These are phyloP conservation scores for Chiua virens DNA, from an alignment of 768 basidiomycete species.

Conservation along the genomic window DNA sequence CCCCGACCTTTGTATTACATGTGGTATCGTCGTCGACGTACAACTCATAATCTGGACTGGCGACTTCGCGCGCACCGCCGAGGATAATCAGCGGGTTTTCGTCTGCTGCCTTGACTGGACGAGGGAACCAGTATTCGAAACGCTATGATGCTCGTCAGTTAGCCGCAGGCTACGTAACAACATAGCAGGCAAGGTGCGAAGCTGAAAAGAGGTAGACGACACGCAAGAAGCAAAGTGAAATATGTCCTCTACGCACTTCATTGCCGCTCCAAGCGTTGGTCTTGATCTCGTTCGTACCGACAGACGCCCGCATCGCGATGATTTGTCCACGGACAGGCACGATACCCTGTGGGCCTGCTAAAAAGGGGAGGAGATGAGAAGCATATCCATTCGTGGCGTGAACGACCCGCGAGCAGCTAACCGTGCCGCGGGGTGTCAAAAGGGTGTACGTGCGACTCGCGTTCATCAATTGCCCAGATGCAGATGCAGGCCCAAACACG, in stretches of 20 bases:
- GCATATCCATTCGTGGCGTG: conserved; percentile 90
- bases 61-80: conserved; percentile 61
- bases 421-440: conserved; percentile 62
- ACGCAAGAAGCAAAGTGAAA: too few species aligned
- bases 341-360: conserved; percentile 54
- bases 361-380: conserved; percentile 70
- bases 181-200: too few species aligned
- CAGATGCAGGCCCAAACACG: background rate
- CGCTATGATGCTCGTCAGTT: conserved; percentile 29
- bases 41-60: conserved; percentile 44
- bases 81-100: conserved; percentile 63
- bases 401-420: conserved; percentile 63
- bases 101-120: conserved; percentile 38
- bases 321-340: conserved; percentile 76
- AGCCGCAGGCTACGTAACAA: too few species aligned
- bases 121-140: conserved; percentile 83
- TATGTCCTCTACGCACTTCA: conserved; percentile 18
- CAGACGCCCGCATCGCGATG: conserved; percentile 44
- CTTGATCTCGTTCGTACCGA: conserved; percentile 39
- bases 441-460: conserved; percentile 9
- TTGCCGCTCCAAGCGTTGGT: conserved; percentile 48
- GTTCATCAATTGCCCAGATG: background rate
- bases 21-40: conserved; percentile 59
- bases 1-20: conserved; percentile 48
- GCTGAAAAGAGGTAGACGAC: background rate